Percentiles rank a stretch among this genome's conserved stretches.
Conservation (phyloP, 306 rosid species). For the Alnus rubra region DNA sequence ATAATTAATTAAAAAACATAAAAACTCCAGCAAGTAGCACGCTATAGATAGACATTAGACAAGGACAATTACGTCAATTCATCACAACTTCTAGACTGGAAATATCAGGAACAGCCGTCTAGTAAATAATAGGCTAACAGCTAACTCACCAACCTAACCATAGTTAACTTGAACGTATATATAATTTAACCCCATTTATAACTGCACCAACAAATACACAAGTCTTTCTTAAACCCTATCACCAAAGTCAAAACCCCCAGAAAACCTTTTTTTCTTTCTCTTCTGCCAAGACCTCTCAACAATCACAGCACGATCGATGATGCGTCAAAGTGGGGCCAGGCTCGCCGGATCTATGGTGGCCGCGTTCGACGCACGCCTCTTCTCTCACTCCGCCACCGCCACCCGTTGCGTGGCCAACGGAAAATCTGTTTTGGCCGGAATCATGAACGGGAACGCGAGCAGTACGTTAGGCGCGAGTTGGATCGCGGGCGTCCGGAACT, state of each 20-base stretch:
- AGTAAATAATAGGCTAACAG: neutral
- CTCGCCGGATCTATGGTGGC: slow-evolving; percentile 1
- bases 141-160: neutral
- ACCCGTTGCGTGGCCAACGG: neutral
- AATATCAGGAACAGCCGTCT: neutral
- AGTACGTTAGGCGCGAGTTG: slow-evolving; percentile 2
- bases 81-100: neutral
- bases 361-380: slow-evolving; percentile 20
- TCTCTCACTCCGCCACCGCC: neutral
- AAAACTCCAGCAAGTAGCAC: too few relatives aligned
- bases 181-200: neutral
- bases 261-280: neutral
- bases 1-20: neutral
- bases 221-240: neutral
- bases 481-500: slow-evolving; percentile 26
- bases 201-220: neutral
- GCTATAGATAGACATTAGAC: too few relatives aligned
- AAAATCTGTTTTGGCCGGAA: slow-evolving; percentile 26
- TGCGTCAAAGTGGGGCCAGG: slow-evolving; percentile 26
- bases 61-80: neutral
- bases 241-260: neutral
- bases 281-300: neutral
- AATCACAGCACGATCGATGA: slow-evolving; percentile 24
- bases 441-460: slow-evolving; percentile 5
- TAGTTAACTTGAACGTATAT: neutral